Conservation (phyloP, 179 eudicot species). For the Carnegiea gigantea region DNA sequence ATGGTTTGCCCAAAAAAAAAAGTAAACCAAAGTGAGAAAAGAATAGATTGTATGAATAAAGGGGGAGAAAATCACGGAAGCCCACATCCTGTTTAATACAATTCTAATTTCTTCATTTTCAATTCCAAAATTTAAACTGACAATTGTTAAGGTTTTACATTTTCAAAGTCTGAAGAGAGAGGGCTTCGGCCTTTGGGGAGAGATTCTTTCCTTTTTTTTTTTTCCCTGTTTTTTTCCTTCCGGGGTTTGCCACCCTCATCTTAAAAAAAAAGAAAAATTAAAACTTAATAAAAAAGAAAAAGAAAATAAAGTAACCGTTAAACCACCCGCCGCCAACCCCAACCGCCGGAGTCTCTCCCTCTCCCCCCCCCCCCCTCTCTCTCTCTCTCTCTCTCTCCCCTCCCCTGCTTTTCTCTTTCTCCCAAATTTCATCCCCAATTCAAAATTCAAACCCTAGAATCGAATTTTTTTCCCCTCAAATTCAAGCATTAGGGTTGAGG, state of each 20-base stretch:
- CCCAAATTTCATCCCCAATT: not conserved
- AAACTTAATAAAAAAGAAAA: not conserved
- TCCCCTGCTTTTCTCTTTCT: not conserved
- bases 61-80: not conserved
- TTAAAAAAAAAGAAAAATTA: not conserved
- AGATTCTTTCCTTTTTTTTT: not conserved
- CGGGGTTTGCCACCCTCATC: not conserved
- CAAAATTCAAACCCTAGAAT: not conserved
- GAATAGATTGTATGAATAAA: not conserved
- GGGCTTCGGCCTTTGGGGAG: constrained; percentile 2
- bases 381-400: not conserved
- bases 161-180: not conserved
- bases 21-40: not conserved
- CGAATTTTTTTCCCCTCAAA: not conserved
- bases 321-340: constrained; percentile 1
- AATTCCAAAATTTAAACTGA: not conserved
- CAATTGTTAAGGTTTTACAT: not conserved
- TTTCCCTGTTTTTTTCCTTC: not conserved
- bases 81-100: not conserved
- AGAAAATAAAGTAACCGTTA: not conserved
- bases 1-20: not conserved
- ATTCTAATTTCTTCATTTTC: not conserved
- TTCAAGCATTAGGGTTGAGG: constrained; percentile 5
- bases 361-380: not conserved
- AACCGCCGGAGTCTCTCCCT: not conserved